Evolutionary conservation across 495 filamentous ascomycete species (phyloP).

Genomic region (Penicillium longicatenatum): DNA sequence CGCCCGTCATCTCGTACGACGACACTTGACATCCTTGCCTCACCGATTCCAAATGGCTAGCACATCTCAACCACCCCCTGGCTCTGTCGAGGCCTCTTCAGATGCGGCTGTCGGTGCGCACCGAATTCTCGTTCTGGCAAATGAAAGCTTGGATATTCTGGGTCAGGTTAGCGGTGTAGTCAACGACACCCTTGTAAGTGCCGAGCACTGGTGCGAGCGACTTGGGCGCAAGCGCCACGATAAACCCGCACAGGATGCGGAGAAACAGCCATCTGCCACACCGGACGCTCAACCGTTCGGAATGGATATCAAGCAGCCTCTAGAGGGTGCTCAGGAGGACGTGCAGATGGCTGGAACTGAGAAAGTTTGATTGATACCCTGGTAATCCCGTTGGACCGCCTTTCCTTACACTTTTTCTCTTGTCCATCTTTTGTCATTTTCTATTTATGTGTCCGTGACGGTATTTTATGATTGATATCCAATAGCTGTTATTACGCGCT

Average conservation of each 20-base stretch:
- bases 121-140: conserved; percentile 75
- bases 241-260: conserved; percentile 26
- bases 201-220: conserved; percentile 82
- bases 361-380: conserved; percentile 27
- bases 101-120: conserved; percentile 58
- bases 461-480: conserved; percentile 34
- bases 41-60: conserved; percentile 67
- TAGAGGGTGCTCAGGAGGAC: conserved; percentile 32
- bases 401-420: conserved; percentile 5
- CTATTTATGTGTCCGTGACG: conserved; percentile 11
- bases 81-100: conserved; percentile 36
- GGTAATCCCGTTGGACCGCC: background rate
- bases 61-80: conserved; percentile 43
- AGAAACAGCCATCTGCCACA: conserved; percentile 23
- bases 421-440: conserved; percentile 6
- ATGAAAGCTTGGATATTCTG: conserved; percentile 89
- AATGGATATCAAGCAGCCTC: conserved; percentile 41
- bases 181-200: conserved; percentile 79
- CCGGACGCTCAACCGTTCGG: conserved; percentile 22
- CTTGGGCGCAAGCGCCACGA: conserved; percentile 59
- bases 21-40: conserved; percentile 77
- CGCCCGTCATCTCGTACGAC: conserved; percentile 72
- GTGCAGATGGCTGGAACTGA: conserved; percentile 45
- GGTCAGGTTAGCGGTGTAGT: conserved; percentile 78
- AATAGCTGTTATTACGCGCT: conserved; percentile 10